Evolutionary conservation across 164 flowering plant species (phyloP).

Genomic region (Malania oleifera): DNA sequence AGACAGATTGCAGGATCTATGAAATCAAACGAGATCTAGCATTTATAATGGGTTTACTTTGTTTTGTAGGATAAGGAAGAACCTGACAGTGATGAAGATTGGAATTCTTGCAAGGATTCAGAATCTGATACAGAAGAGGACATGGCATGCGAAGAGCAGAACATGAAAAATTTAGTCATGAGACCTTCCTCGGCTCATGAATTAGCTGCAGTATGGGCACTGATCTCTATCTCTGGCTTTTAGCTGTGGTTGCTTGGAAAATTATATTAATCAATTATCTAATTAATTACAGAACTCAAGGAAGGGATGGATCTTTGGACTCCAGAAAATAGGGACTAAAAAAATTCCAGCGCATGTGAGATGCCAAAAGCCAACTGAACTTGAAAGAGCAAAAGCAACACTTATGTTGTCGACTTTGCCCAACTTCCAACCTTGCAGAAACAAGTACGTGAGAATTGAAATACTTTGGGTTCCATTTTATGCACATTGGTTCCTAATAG

Average conservation of each 20-base stretch:
- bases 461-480: not conserved
- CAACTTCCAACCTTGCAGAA: slow-evolving; percentile 80
- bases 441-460: slow-evolving; percentile 48
- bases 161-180: slow-evolving; percentile 15
- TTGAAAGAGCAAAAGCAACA: slow-evolving; percentile 79
- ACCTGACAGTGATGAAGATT: slow-evolving; percentile 61
- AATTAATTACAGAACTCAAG: slow-evolving; percentile 51
- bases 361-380: slow-evolving; percentile 76
- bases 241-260: slow-evolving; percentile 1
- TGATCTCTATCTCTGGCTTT: not conserved
- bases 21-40: not conserved
- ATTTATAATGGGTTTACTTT: slow-evolving; percentile 6
- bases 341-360: slow-evolving; percentile 83
- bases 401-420: slow-evolving; percentile 80
- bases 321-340: slow-evolving; percentile 80
- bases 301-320: slow-evolving; percentile 76
- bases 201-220: slow-evolving; percentile 67
- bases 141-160: slow-evolving; percentile 46
- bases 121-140: slow-evolving; percentile 65
- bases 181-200: slow-evolving; percentile 34
- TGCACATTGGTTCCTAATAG: not conserved
- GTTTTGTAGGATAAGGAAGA: slow-evolving; percentile 47
- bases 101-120: slow-evolving; percentile 46
- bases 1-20: not conserved
- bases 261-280: slow-evolving; percentile 1